These are phyloP conservation scores for Eutrema salsugineum DNA, from an alignment of 441 rosid species.

Conservation along the genomic window DNA sequence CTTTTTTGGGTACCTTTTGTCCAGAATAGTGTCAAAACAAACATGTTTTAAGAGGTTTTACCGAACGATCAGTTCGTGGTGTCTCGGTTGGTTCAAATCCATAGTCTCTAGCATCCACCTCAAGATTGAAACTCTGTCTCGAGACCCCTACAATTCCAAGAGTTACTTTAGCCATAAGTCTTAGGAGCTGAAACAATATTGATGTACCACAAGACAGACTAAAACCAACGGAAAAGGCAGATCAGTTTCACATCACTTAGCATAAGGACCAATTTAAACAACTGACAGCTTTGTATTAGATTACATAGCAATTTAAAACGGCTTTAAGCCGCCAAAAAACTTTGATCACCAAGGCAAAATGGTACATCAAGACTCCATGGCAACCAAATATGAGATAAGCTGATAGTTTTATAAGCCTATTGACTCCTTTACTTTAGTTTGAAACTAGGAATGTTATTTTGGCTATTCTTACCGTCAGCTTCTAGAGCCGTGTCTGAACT, in stretches of 20 bases:
- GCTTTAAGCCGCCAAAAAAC: background rate
- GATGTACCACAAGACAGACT: background rate
- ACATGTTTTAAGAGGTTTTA: conserved; percentile 28
- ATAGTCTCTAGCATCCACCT: conserved; percentile 78
- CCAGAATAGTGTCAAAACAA: background rate
- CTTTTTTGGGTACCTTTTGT: background rate
- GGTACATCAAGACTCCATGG: background rate
- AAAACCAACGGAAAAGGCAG: background rate
- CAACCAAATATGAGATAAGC: background rate
- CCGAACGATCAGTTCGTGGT: conserved; percentile 96
- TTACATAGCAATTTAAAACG: background rate
- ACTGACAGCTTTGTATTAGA: background rate
- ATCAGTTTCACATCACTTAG: background rate
- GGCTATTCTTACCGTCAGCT: conserved; percentile 63
- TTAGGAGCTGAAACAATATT: background rate
- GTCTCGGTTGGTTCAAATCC: conserved; percentile 89
- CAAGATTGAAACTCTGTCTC: conserved; percentile 70
- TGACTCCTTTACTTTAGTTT: background rate
- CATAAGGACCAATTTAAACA: background rate
- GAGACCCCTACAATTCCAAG: conserved; percentile 59
- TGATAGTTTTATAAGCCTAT: background rate
- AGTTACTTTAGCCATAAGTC: background rate
- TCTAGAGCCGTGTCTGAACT: conserved; percentile 57
- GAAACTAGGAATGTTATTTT: background rate
- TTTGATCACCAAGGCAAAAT: background rate